phyloP scores from a whole-genome alignment of 768 basidiomycete species.

The Termitomyces sp. region DNA sequence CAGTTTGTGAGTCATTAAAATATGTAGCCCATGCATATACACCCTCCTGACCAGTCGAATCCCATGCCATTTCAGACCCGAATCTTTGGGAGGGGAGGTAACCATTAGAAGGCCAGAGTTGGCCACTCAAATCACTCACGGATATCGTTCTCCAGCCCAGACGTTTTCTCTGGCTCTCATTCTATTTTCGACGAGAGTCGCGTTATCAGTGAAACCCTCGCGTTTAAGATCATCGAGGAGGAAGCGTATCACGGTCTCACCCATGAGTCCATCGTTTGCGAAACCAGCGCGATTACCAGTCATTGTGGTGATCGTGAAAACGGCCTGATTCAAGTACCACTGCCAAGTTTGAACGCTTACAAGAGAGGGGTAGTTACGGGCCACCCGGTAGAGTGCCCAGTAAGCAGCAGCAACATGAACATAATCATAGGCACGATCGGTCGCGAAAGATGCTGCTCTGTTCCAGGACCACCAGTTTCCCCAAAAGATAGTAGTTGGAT shows the following conservation, averaged over 20 bases:
- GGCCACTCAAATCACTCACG: constrained; percentile 27
- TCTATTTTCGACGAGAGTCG: constrained; percentile 36
- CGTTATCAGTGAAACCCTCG: constrained; percentile 44
- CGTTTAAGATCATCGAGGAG: constrained; percentile 45
- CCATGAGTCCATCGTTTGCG: constrained; percentile 45
- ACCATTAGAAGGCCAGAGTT: not conserved
- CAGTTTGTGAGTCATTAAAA: constrained; percentile 46
- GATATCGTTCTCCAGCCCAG: constrained; percentile 46
- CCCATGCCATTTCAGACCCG: constrained; percentile 58
- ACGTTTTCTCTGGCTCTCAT: constrained; percentile 38
- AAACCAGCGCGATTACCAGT: constrained; percentile 40
- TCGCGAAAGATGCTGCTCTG: constrained; percentile 38
- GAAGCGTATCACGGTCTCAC: constrained; percentile 45
- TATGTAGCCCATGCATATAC: constrained; percentile 49
- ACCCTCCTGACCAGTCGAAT: constrained; percentile 51
- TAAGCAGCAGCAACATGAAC: constrained; percentile 44
- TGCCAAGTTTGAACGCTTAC: constrained; percentile 43
- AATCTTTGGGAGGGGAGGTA: constrained; percentile 26
- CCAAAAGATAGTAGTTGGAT: constrained; percentile 44
- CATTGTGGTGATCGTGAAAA: constrained; percentile 40
- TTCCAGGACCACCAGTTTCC: constrained; percentile 57
- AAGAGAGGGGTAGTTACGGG: constrained; percentile 48
- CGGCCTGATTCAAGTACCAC: constrained; percentile 53
- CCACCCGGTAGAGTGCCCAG: constrained; percentile 53
- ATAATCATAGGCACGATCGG: constrained; percentile 49